A percentile compares a stretch with the other conserved stretches of the same genome.
Conservation (phyloP, 2,329 filamentous ascomycete genomes). For the Fusarium oxysporum region DNA sequence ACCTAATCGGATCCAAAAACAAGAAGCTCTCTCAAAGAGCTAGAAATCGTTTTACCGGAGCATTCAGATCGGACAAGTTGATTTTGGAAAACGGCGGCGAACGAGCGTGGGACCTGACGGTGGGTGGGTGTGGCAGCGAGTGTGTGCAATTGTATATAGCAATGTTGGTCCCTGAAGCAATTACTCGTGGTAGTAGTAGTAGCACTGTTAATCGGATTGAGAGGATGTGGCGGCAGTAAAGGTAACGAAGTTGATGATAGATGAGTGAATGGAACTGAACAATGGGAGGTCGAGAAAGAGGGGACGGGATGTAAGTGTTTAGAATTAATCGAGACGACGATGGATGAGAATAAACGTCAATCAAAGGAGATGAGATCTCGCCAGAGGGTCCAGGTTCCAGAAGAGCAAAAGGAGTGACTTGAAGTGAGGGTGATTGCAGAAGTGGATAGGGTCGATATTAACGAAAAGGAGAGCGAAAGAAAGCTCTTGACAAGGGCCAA, state of each 20-base stretch:
- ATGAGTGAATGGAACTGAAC: constrained; percentile 23
- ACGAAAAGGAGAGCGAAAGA: constrained; percentile 53
- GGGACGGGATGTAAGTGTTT: constrained; percentile 35
- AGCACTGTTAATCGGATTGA: constrained; percentile 9
- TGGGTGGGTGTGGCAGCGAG: constrained; percentile 20
- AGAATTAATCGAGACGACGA: constrained; percentile 38
- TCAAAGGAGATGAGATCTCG: constrained; percentile 40
- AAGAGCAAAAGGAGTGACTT: constrained; percentile 55
- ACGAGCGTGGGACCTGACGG: constrained; percentile 21
- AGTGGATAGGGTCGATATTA: constrained; percentile 55
- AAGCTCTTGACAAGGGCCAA: constrained; percentile 46
- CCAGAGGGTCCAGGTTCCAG: constrained; percentile 41
- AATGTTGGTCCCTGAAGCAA: not conserved
- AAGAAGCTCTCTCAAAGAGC: constrained; percentile 54
- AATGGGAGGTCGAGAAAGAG: constrained; percentile 29
- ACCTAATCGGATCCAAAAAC: constrained; percentile 42
- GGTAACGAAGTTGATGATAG: constrained; percentile 6
- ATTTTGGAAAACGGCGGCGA: constrained; percentile 22
- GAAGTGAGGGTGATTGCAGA: constrained; percentile 53
- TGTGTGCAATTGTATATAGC: constrained; percentile 29
- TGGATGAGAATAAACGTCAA: constrained; percentile 38
- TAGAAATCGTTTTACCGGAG: constrained; percentile 48
- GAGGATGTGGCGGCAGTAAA: constrained; percentile 12
- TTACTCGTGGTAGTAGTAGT: constrained; percentile 7
- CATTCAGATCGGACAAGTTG: constrained; percentile 49